These are phyloP conservation scores for Haplographium delicatum DNA, from an alignment of 495 filamentous ascomycete species.

Conservation along the genomic window DNA sequence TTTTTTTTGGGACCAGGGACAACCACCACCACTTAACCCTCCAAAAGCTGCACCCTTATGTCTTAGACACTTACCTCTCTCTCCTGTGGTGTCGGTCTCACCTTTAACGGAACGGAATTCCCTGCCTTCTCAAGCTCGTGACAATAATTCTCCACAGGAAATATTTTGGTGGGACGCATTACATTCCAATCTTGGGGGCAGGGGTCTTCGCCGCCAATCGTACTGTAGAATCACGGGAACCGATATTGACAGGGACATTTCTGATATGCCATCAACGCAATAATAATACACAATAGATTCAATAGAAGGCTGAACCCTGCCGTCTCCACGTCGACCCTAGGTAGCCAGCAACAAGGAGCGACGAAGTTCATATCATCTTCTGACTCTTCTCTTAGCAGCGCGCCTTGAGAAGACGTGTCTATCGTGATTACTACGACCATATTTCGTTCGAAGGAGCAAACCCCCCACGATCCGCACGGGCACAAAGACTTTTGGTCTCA, in stretches of 20 bases:
- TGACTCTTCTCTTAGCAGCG: slow-evolving; percentile 6
- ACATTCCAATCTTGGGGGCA: slow-evolving; percentile 13
- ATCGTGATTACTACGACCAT: background rate
- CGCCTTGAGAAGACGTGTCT: slow-evolving; percentile 16
- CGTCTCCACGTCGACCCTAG: slow-evolving; percentile 22
- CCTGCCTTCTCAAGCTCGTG: too few relatives aligned
- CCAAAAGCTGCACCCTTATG: too few relatives aligned
- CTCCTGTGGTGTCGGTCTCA: too few relatives aligned
- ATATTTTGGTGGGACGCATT: too few relatives aligned
- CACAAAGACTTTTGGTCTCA: too few relatives aligned
- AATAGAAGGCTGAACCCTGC: slow-evolving; percentile 6
- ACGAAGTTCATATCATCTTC: slow-evolving; percentile 5
- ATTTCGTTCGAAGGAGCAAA: too few relatives aligned
- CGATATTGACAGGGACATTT: slow-evolving; percentile 12
- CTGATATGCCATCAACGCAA: slow-evolving; percentile 18
- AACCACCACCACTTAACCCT: too few relatives aligned
- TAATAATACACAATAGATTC: background rate
- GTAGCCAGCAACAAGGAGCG: background rate
- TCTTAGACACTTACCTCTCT: too few relatives aligned
- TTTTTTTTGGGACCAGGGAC: too few relatives aligned
- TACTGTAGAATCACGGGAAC: slow-evolving; percentile 13
- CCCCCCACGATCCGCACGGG: too few relatives aligned
- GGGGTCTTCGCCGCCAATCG: slow-evolving; percentile 22
- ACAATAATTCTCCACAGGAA: too few relatives aligned
- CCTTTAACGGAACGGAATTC: too few relatives aligned